A percentile compares a stretch with the other conserved stretches of the same genome.
These are phyloP conservation scores for Globisporangium perplexum DNA, from an alignment of 352 stramenopile genomes.

Conservation along the genomic window DNA sequence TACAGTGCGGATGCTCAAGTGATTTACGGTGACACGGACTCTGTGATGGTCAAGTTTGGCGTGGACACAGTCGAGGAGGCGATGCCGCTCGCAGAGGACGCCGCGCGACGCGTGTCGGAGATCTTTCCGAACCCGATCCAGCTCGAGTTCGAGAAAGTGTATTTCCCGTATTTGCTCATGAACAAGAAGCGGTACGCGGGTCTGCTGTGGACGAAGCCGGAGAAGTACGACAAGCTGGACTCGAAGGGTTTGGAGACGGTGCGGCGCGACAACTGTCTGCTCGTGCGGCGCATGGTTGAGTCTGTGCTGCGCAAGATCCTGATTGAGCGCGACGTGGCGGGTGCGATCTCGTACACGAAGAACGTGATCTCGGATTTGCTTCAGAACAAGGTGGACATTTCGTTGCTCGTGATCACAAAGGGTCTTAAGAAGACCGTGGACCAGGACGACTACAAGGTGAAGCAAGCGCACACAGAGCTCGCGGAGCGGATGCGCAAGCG, in stretches of 20 bases:
- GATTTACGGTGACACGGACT: conserved; percentile 99
- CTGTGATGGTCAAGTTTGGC: conserved; percentile 99
- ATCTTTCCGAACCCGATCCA: conserved; percentile 98
- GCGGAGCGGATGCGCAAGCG: conserved; percentile 98
- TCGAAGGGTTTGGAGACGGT: conserved; percentile 98
- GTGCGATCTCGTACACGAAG: conserved; percentile 97
- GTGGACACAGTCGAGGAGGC: conserved; percentile 93
- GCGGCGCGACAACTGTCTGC: conserved; percentile 97
- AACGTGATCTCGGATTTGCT: conserved; percentile 96
- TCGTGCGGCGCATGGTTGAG: conserved; percentile 97
- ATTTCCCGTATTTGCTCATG: conserved; percentile 99
- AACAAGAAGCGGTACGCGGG: conserved; percentile 98
- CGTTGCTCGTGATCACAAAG: conserved; percentile 99
- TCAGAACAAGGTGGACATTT: conserved; percentile 99
- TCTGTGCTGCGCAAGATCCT: conserved; percentile 98
- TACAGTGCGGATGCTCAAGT: conserved; percentile 96
- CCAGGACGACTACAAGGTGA: conserved; percentile 98
- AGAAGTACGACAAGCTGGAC: conserved; percentile 99
- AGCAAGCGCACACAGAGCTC: conserved; percentile 98
- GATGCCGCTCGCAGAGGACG: conserved; percentile 97
- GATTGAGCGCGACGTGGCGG: conserved; percentile 94
- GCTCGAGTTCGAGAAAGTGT: conserved; percentile 99
- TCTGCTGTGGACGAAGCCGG: conserved; percentile 78
- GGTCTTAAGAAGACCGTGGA: conserved; percentile 98
- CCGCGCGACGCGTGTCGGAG: conserved; percentile 92